Evolutionary conservation across 345 rosid species (phyloP).

Genomic region (Eucalyptus marginata): DNA sequence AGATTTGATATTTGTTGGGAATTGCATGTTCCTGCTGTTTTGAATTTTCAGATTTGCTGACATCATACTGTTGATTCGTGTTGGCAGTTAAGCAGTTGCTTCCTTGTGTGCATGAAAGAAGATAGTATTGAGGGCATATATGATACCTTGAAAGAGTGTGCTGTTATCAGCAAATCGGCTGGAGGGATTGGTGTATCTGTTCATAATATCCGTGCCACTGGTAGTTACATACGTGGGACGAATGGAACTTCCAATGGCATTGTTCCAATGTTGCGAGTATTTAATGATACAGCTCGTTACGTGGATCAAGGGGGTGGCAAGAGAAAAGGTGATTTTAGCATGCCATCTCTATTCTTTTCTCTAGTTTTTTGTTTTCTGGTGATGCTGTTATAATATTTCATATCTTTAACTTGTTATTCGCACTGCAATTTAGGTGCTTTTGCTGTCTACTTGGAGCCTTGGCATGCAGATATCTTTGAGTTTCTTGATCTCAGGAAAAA

Average conservation of each 20-base stretch:
- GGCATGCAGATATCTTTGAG: constrained; percentile 74
- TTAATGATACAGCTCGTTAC: constrained; percentile 82
- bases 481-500: constrained; percentile 71
- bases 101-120: constrained; percentile 85
- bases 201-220: constrained; percentile 77
- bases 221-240: constrained; percentile 69
- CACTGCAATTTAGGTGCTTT: constrained; percentile 47
- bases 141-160: constrained; percentile 91
- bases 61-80: neutral
- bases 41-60: neutral
- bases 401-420: neutral
- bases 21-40: neutral
- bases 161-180: constrained; percentile 90
- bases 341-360: neutral
- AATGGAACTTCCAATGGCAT: constrained; percentile 84
- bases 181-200: constrained; percentile 90
- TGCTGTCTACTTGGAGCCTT: constrained; percentile 85
- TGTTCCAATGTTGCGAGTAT: constrained; percentile 73
- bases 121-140: constrained; percentile 93
- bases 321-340: constrained; percentile 45
- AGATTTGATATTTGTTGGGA: neutral
- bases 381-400: neutral
- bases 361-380: neutral
- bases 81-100: constrained; percentile 83
- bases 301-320: constrained; percentile 93